Evolutionary conservation across 163 green algal species (phyloP).

Genomic region (Coccomyxa subellipsoidea): DNA sequence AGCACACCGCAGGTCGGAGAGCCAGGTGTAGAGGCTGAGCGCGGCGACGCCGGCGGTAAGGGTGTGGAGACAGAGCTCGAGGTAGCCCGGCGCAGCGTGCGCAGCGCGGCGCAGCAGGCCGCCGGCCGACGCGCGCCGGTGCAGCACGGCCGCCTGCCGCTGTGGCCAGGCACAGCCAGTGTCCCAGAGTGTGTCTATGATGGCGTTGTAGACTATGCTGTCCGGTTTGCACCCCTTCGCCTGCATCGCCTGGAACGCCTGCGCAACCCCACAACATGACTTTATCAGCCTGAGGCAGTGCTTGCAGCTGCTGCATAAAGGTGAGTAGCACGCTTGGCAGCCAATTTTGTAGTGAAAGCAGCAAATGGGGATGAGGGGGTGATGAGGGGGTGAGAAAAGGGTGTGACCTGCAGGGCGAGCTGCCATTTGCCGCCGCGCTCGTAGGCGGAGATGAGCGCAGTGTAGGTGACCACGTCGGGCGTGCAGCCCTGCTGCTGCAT

Average conservation of each 20-base stretch:
- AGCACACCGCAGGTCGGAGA: conserved; percentile 50
- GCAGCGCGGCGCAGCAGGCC: conserved; percentile 55
- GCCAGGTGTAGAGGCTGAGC: conserved; percentile 74
- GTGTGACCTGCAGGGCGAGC: background rate
- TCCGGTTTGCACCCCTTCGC: conserved; percentile 63
- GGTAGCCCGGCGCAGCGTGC: conserved; percentile 6
- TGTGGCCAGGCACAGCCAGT: conserved; percentile 63
- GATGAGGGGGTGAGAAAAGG: background rate
- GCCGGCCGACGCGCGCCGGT: conserved; percentile 34
- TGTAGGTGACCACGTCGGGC: conserved; percentile 80
- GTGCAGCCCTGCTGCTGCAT: conserved; percentile 70
- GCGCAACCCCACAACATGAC: no score
- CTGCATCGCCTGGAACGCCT: conserved; percentile 27
- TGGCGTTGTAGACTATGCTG: conserved; percentile 64
- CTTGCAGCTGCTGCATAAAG: no score
- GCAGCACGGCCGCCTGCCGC: conserved; percentile 17
- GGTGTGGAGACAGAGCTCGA: conserved; percentile 74
- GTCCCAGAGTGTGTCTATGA: conserved; percentile 72
- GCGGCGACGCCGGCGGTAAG: conserved; percentile 79
- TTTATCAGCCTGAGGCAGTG: no score
- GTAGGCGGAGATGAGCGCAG: conserved; percentile 67
- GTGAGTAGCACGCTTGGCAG: no score
- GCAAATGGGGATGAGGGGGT: no score
- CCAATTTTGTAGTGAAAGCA: no score
- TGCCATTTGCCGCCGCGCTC: conserved; percentile 57